Base-by-base conservation (phyloP, 1,139 yeast genomes). In the Candida sojae region DNA sequence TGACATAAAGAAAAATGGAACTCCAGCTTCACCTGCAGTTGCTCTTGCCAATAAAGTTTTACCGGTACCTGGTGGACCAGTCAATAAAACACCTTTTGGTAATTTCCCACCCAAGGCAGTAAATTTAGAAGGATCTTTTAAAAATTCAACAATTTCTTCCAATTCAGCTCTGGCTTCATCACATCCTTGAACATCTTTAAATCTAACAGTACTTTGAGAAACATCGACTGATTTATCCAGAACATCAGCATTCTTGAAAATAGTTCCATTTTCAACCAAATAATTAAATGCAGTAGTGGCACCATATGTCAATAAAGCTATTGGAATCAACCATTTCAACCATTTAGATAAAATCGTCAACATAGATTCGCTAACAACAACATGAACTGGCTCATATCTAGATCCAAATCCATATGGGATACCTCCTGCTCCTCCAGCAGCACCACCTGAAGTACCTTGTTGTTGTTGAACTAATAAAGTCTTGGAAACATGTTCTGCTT, bases 51-150 rank as follows among this genome's bases (percentile, higher is more conserved):
- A 79, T 54, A 95, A 75, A 1, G 99, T 95, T 68, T 95, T 95
- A 81, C 99, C 99, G 6, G 99, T 95, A 71, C 99, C 99, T 36
- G 99, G 99, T 36, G 99, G 99, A 42, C 99, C 99, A 6, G 99
- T 93, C 54, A 95, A 76, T 50, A 95, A 73, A 5, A 95, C 96
- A 75, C 99, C 99, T 67, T 92, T 93, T 49, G 99, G 99, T 58
- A 95, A 77, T 67, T 91, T 91, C 47, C 99, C 99, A 55, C 99
- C 99, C 46, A 95, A 78, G 1, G 96, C 96, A 41, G 98, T 95
- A 70, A 91, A 95, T 66, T 89, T 89, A 21, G 96, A 82, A 12
- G 99, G 99, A 64, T 95, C 98, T 64, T 90, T 91, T 63, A 95
- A 80, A 62, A 95, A 95, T 51, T 92, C 98, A 8, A 95, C 99